These are phyloP conservation scores for Saccharum hybrid DNA, from an alignment of 202 grass and related monocot genomes.

Conservation along the genomic window DNA sequence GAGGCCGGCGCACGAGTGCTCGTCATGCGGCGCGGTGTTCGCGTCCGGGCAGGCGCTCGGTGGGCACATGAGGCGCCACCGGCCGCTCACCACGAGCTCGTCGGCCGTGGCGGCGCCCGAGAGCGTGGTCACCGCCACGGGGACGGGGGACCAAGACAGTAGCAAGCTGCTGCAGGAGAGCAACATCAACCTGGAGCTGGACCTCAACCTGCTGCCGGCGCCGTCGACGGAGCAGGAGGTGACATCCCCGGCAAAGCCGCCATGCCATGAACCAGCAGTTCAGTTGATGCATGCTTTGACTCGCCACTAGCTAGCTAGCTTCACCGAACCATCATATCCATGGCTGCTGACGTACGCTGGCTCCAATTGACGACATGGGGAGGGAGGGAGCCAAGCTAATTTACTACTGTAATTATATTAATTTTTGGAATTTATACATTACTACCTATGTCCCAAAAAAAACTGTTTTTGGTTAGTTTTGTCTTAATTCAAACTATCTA, in stretches of 20 bases:
- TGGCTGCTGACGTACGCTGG: not conserved
- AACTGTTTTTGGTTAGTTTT: not conserved
- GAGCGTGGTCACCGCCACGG: not conserved
- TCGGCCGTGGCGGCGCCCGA: slow-evolving; percentile 7
- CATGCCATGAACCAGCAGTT: too few species aligned
- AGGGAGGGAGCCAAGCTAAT: not conserved
- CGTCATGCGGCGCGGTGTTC: slow-evolving; percentile 74
- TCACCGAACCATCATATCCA: not conserved
- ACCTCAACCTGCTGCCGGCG: slow-evolving; percentile 75
- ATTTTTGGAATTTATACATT: not conserved
- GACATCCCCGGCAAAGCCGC: slow-evolving; percentile 17
- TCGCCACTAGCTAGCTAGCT: too few species aligned
- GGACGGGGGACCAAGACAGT: not conserved
- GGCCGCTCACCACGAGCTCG: slow-evolving; percentile 39
- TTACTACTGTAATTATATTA: not conserved
- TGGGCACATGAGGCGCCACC: slow-evolving; percentile 89
- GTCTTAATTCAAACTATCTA: too few species aligned
- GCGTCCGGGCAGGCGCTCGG: slow-evolving; percentile 82
- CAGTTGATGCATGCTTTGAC: not conserved
- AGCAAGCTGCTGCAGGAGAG: not conserved
- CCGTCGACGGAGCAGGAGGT: slow-evolving; percentile 45
- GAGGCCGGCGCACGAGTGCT: slow-evolving; percentile 74
- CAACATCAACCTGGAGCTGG: slow-evolving; percentile 54
- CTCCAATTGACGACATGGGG: not conserved
- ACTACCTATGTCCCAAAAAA: not conserved